These are phyloP conservation scores for Aspergillus floridensis DNA, from an alignment of 2,329 filamentous ascomycete genomes.

Conservation along the genomic window DNA sequence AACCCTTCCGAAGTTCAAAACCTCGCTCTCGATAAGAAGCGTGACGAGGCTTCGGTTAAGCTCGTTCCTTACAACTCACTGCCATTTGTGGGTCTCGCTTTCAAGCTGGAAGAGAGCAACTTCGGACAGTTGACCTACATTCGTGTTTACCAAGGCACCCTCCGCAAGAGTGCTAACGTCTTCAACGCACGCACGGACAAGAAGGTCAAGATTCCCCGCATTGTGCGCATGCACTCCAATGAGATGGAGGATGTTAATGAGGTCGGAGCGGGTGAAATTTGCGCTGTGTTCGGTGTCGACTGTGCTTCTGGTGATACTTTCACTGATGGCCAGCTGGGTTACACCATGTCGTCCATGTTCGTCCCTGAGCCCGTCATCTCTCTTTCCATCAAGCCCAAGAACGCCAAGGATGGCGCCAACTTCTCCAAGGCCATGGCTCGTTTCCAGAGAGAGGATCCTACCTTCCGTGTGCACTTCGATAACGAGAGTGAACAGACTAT, in stretches of 20 bases:
- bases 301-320: conserved; percentile 98
- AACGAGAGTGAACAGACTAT: conserved; percentile 92
- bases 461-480: conserved; percentile 92
- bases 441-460: conserved; percentile 97
- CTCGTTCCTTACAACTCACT: conserved; percentile 90
- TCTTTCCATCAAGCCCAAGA: conserved; percentile 93
- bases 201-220: conserved; percentile 93
- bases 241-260: conserved; percentile 97
- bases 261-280: conserved; percentile 95
- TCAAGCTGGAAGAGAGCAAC: conserved; percentile 98
- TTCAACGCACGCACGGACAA: conserved; percentile 93
- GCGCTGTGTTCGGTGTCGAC: conserved; percentile 95
- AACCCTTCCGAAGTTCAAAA: conserved; percentile 89
- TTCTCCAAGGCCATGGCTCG: conserved; percentile 99
- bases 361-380: conserved; percentile 98
- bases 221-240: conserved; percentile 98
- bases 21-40: conserved; percentile 77
- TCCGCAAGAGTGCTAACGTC: conserved; percentile 84
- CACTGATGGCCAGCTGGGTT: conserved; percentile 86
- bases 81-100: conserved; percentile 92
- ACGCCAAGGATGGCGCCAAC: conserved; percentile 84
- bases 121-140: conserved; percentile 98
- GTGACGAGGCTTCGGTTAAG: conserved; percentile 75
- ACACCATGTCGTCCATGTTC: conserved; percentile 96
- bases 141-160: conserved; percentile 90